These are phyloP conservation scores for Jasminum sambac DNA, from an alignment of 257 asterid species.

Conservation along the genomic window DNA sequence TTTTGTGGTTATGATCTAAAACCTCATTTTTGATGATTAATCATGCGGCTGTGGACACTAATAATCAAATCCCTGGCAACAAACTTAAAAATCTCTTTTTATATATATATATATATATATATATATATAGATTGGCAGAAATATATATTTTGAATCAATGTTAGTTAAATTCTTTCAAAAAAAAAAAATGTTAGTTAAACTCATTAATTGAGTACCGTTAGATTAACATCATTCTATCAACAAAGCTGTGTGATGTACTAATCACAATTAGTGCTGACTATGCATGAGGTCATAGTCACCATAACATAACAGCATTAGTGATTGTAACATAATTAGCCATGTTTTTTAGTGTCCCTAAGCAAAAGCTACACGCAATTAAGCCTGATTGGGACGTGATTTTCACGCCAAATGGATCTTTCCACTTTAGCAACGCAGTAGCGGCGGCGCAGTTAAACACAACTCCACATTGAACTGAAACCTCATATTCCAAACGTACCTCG, in stretches of 20 bases:
- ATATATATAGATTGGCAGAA: no score
- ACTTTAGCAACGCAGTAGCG: slow-evolving; percentile 25
- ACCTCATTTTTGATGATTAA: background rate
- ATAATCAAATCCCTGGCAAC: background rate
- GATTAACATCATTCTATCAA: background rate
- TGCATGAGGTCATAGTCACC: slow-evolving; percentile 6
- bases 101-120: no score
- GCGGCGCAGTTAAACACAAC: slow-evolving; percentile 32
- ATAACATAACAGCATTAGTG: background rate
- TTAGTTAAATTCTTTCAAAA: no score
- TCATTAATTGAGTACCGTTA: background rate
- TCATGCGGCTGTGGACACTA: background rate
- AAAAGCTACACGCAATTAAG: slow-evolving; percentile 31
- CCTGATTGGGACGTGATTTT: slow-evolving; percentile 25
- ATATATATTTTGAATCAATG: no score
- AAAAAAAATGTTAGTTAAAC: no score
- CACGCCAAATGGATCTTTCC: background rate
- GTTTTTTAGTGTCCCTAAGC: background rate
- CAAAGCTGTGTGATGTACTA: background rate
- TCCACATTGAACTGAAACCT: background rate
- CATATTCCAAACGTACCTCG: background rate
- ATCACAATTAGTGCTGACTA: slow-evolving; percentile 13
- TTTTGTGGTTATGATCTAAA: background rate
- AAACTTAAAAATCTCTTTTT: background rate
- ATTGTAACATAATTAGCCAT: background rate